Base-by-base conservation (phyloP, 2,329 filamentous ascomycete genomes). In the Truncatella angustata region DNA sequence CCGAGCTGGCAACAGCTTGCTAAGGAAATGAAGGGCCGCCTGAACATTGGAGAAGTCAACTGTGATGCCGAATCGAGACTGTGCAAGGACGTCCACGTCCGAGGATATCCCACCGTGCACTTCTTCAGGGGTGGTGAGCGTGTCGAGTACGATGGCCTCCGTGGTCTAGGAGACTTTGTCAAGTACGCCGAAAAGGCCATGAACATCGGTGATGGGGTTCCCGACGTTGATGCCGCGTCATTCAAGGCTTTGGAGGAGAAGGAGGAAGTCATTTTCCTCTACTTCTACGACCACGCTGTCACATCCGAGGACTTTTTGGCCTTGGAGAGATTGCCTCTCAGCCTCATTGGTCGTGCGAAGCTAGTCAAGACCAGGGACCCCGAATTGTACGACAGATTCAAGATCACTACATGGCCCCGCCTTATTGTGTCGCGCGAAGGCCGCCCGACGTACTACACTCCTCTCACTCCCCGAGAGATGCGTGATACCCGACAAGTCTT, bases 231-330 rank as follows among this genome's bases (percentile, higher is more conserved):
- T 64, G 85, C 86, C 9, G 81, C 79, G 21, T 77, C 81, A 4
- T 91, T 99, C 65, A 86, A 88, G 67, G 85, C 86, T 56, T 76
- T 99, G 62, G 93, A 99, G 70, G 82, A 94, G 75, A 93, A 88
- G 57, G 91, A 97, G 63, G 92, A 97, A 55, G 94, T 99, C 56
- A 87, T 97, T 50, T 99, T 99, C 70, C 75, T 96, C 59, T 99
- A 97, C 75, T 96, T 97, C 71, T 99, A 97, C 71, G 94, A 99
- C 66, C 86, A 96, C 61, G 94, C 94, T 11, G 97, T 93, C 2
- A 95, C 91, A 0, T 86, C 79, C 39, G 94, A 99, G 71, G 94
- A 99, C 66, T 96, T 99, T 65, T 78, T 81, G 61, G 92, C 93
- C 20, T 76, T 99, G 39, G 91, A 97, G 57, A 85, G 91, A 35